Evolutionary conservation across 768 basidiomycete species (phyloP), one percentile per base, ranked within the genome.

Genomic region (Dendrothele bispora): DNA sequence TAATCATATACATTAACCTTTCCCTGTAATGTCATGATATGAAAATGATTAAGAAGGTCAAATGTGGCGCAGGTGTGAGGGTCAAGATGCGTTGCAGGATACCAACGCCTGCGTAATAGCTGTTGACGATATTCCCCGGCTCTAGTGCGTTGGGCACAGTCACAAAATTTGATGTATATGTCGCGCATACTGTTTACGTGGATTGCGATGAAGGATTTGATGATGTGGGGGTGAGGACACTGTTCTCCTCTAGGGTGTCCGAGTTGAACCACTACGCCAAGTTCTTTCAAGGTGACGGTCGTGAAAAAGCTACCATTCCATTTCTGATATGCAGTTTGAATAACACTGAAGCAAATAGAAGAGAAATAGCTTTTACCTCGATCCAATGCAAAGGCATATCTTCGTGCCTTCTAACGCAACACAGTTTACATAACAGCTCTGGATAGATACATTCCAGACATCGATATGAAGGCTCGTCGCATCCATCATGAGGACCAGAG

Each of bases 301-400:
- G n/a, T n/a, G 62, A 64, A 38, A 56, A 63, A 21, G 52, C 47
- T 5, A 62, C 27, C 25, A 24, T n/a, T n/a, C n/a, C n/a, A n/a
- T n/a, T n/a, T n/a, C n/a, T n/a, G n/a, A n/a, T n/a, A 34, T 8
- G 63, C 54, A 1, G 24, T 30, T 43, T 63, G 59, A 32, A 63
- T 51, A 18, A 56, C 47, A 27, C 50, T 45, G 18, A 34, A 6
- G 14, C 52, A 26, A 12, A 62, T 35, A 11, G 62, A 38, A 1
- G 52, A 32, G 26, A 63, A 58, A 8, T 51, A 21, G 8, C 22
- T 17, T 50, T 26, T 25, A 58, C 56, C 44, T 55, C 29, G 6
- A 60, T 26, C 3, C 43, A 14, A 42, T 60, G 58, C 21, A 60
- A 39, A 21, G 56, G 58, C 21, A 43, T 36, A 8, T 35, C 10